phyloP scores from a whole-genome alignment of 805 yeast genomes.

The Yamadazyma sp. region DNA sequence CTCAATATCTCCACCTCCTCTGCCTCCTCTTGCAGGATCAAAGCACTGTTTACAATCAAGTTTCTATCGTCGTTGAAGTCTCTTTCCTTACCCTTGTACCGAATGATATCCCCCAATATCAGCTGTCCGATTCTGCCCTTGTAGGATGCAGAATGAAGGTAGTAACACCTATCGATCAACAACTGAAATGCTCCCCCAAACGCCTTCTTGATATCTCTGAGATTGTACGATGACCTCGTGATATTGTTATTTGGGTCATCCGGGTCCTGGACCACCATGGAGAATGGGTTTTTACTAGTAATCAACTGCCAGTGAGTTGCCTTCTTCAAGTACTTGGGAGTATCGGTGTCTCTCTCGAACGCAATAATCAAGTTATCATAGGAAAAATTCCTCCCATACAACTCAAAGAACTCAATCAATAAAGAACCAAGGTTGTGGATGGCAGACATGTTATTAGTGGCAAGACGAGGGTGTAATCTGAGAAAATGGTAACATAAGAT shows the following conservation, averaged over 20 bases:
- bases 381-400: conserved; percentile 87
- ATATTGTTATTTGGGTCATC: conserved; percentile 81
- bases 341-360: conserved; percentile 51
- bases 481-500: conserved; percentile 81
- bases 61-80: conserved; percentile 76
- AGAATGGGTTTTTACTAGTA: conserved; percentile 53
- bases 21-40: conserved; percentile 19
- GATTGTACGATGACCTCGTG: conserved; percentile 79
- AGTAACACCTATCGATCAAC: conserved; percentile 72
- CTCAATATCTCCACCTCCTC: conserved; percentile 30
- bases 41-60: conserved; percentile 61
- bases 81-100: conserved; percentile 69
- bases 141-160: conserved; percentile 62
- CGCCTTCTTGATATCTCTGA: conserved; percentile 76
- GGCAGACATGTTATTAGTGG: conserved; percentile 65
- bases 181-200: conserved; percentile 87
- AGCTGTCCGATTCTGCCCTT: conserved; percentile 68
- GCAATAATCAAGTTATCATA: conserved; percentile 77
- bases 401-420: conserved; percentile 86
- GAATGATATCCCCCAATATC: conserved; percentile 76
- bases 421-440: conserved; percentile 80
- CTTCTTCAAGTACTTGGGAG: conserved; percentile 62
- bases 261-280: conserved; percentile 85
- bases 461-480: conserved; percentile 72
- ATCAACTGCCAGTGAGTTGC: conserved; percentile 48